These are phyloP conservation scores for Candida germanica DNA, from an alignment of 805 yeast genomes.

Conservation along the genomic window DNA sequence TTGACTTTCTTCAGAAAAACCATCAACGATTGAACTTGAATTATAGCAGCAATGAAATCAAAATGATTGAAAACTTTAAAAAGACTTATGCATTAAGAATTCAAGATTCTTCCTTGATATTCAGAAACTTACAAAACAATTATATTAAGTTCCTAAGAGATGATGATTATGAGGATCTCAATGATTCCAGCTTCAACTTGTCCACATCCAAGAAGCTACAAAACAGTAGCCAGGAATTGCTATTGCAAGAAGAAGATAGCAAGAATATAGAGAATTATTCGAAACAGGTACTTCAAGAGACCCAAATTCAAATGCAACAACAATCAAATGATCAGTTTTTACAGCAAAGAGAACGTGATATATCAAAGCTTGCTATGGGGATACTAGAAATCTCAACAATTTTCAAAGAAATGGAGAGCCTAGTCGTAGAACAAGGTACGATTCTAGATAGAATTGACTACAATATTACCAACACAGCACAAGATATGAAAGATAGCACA, in stretches of 20 bases:
- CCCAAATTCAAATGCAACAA: slow-evolving; percentile 17
- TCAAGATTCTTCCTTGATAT: slow-evolving; percentile 72
- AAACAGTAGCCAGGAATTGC: slow-evolving; percentile 3
- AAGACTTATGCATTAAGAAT: slow-evolving; percentile 81
- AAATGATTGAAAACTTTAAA: slow-evolving; percentile 75
- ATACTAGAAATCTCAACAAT: slow-evolving; percentile 90
- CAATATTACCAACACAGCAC: slow-evolving; percentile 76
- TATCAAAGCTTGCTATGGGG: slow-evolving; percentile 87
- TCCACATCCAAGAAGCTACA: background rate
- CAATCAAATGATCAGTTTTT: slow-evolving; percentile 31
- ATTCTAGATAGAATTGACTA: slow-evolving; percentile 91
- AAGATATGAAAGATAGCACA: slow-evolving; percentile 72
- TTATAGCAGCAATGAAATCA: slow-evolving; percentile 47
- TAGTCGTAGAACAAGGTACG: slow-evolving; percentile 95
- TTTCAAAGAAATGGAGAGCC: slow-evolving; percentile 85
- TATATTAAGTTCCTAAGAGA: slow-evolving; percentile 81
- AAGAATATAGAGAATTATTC: slow-evolving; percentile 35
- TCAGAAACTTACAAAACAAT: slow-evolving; percentile 83
- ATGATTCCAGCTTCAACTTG: slow-evolving; percentile 5
- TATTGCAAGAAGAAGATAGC: slow-evolving; percentile 26
- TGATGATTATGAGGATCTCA: slow-evolving; percentile 51
- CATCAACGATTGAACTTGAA: slow-evolving; percentile 40
- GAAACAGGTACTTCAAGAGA: slow-evolving; percentile 27
- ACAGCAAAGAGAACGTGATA: slow-evolving; percentile 82
- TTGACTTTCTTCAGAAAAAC: slow-evolving; percentile 43